These are phyloP conservation scores for Trichophyton verrucosum DNA, from an alignment of 2,329 filamentous ascomycete species.

Conservation along the genomic window DNA sequence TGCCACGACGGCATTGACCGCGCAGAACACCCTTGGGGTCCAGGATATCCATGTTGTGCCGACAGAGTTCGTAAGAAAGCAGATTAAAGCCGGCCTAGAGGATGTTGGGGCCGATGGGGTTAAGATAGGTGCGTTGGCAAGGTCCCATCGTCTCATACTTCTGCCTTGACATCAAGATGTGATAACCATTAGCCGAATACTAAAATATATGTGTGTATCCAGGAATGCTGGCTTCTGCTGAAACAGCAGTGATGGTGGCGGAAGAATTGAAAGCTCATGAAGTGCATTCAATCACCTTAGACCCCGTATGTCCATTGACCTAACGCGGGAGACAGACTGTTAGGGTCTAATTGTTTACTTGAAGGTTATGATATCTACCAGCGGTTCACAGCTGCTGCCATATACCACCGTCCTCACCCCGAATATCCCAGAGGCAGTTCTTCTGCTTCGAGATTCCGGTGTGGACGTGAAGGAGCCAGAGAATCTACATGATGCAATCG, in stretches of 20 bases:
- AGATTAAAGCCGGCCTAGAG: conserved; percentile 71
- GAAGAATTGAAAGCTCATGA: conserved; percentile 48
- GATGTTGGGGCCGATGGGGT: conserved; percentile 84
- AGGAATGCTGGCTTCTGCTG: conserved; percentile 73
- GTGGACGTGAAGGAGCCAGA: conserved; percentile 34
- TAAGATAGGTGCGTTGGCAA: conserved; percentile 59
- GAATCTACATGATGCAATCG: conserved; percentile 53
- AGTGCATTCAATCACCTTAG: conserved; percentile 52
- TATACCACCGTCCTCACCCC: conserved; percentile 37
- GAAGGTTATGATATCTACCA: conserved; percentile 69
- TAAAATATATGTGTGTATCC: neutral
- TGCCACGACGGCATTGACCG: conserved; percentile 87
- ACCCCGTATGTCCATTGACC: conserved; percentile 48
- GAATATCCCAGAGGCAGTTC: conserved; percentile 37
- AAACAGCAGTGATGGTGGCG: conserved; percentile 57
- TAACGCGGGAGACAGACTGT: neutral
- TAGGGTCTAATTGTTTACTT: conserved; percentile 6
- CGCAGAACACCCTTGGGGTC: conserved; percentile 83
- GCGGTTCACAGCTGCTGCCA: conserved; percentile 35
- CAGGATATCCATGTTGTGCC: conserved; percentile 69
- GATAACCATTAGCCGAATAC: too few relatives aligned
- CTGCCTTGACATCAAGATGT: too few relatives aligned
- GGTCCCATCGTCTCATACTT: too few relatives aligned
- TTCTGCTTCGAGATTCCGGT: conserved; percentile 34
- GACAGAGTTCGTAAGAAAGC: conserved; percentile 63